These are phyloP conservation scores for Edhazardia aedis DNA, from an alignment of 371 early-diverging fungal species.

Conservation along the genomic window DNA sequence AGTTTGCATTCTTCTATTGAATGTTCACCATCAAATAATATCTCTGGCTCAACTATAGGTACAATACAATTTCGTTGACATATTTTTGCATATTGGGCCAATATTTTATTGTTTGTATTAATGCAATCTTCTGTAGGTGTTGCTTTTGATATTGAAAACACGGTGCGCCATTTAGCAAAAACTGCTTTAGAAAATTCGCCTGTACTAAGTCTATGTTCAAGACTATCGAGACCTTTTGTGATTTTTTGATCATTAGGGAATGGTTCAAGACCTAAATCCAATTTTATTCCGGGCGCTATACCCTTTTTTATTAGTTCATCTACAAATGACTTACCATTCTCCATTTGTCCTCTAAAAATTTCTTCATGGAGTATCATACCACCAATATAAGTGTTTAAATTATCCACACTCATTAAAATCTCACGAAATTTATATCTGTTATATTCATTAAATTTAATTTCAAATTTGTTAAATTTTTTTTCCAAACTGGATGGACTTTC, in stretches of 20 bases:
- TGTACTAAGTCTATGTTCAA: slow-evolving; percentile 21
- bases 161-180: slow-evolving; percentile 46
- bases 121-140: slow-evolving; percentile 30
- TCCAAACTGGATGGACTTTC: slow-evolving; percentile 38
- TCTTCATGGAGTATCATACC: slow-evolving; percentile 47
- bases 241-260: slow-evolving; percentile 28
- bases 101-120: slow-evolving; percentile 31
- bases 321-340: slow-evolving; percentile 16
- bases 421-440: slow-evolving; percentile 42
- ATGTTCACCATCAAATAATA: slow-evolving; percentile 38
- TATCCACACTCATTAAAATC: slow-evolving; percentile 24
- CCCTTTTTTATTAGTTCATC: slow-evolving; percentile 13
- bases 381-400: slow-evolving; percentile 27
- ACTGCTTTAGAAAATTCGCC: slow-evolving; percentile 18
- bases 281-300: slow-evolving; percentile 38
- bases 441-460: no score
- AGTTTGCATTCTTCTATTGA: slow-evolving; percentile 11
- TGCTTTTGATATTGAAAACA: slow-evolving; percentile 29
- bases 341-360: slow-evolving; percentile 25
- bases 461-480: slow-evolving; percentile 39
- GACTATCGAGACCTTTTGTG: slow-evolving; percentile 37
- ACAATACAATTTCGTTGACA: slow-evolving; percentile 40
- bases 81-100: slow-evolving; percentile 40
- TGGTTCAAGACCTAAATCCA: slow-evolving; percentile 42
- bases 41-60: slow-evolving; percentile 47